A percentile compares a stretch with the other conserved stretches of the same genome.
Conservation (phyloP, 768 basidiomycete genomes). For the Leccinum incarnatum region DNA sequence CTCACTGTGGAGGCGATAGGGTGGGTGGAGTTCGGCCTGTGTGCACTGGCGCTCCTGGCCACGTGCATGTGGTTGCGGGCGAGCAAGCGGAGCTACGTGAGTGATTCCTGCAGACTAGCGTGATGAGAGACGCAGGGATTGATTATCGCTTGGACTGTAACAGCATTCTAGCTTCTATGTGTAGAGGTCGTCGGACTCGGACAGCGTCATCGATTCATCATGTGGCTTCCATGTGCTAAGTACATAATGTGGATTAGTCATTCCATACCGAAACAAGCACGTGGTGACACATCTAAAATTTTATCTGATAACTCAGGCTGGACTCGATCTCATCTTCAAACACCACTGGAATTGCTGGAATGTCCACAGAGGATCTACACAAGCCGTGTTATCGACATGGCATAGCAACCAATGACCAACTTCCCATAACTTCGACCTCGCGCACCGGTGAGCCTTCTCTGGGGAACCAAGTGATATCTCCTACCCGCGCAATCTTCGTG, state of each 20-base stretch:
- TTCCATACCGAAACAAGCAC: background rate
- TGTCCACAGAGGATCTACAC: background rate
- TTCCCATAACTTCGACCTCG: background rate
- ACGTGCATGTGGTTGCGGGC: conserved; percentile 53
- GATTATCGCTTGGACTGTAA: conserved; percentile 15
- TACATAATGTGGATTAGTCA: conserved; percentile 22
- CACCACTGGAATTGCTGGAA: background rate
- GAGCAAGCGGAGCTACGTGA: conserved; percentile 38
- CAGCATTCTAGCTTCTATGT: conserved; percentile 37
- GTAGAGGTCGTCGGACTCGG: conserved; percentile 7
- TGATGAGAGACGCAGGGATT: conserved; percentile 29
- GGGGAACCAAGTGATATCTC: conserved; percentile 16
- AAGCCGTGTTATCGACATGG: background rate
- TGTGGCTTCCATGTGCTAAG: background rate
- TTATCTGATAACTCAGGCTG: conserved; percentile 26
- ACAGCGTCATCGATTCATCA: background rate
- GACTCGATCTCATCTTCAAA: background rate
- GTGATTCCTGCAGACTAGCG: conserved; percentile 43
- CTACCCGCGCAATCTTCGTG: conserved; percentile 44
- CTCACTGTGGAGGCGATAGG: conserved; percentile 73
- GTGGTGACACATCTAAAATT: background rate
- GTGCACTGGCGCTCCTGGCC: conserved; percentile 49
- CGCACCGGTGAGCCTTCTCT: background rate
- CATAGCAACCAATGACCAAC: background rate
- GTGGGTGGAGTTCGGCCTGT: conserved; percentile 72